These are phyloP conservation scores for Francoa sonchifolia DNA, from an alignment of 441 rosid genomes.

Conservation along the genomic window DNA sequence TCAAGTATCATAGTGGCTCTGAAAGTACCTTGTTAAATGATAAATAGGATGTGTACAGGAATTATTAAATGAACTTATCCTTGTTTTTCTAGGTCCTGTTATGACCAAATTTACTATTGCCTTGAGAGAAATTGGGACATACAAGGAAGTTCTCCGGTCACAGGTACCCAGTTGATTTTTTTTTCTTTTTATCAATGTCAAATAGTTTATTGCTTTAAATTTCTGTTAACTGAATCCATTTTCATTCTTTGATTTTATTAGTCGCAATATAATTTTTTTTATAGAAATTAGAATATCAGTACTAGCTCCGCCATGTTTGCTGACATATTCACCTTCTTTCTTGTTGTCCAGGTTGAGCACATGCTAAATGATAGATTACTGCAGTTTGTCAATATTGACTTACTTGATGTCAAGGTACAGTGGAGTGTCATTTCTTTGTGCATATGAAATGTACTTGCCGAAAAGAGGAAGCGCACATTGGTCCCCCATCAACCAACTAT, in stretches of 20 bases:
- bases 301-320: no score
- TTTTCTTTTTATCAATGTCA: no score
- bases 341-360: slow-evolving; percentile 73
- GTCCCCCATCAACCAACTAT: neutral
- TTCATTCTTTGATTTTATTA: neutral
- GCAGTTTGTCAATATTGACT: slow-evolving; percentile 84
- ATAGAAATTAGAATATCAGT: no score
- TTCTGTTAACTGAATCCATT: neutral
- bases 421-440: slow-evolving; percentile 10
- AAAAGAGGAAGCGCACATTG: no score
- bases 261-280: no score
- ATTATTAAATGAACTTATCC: slow-evolving; percentile 11
- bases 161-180: no score
- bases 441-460: neutral
- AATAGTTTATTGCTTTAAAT: no score
- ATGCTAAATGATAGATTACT: slow-evolving; percentile 89
- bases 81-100: slow-evolving; percentile 66
- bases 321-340: slow-evolving; percentile 7
- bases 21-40: neutral
- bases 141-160: slow-evolving; percentile 96
- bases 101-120: slow-evolving; percentile 99
- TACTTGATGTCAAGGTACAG: slow-evolving; percentile 91
- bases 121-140: slow-evolving; percentile 94
- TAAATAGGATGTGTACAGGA: slow-evolving; percentile 2
- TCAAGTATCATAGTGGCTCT: neutral